phyloP scores from a whole-genome alignment of 2,329 filamentous ascomycete species.

The Onygenales sp. region DNA sequence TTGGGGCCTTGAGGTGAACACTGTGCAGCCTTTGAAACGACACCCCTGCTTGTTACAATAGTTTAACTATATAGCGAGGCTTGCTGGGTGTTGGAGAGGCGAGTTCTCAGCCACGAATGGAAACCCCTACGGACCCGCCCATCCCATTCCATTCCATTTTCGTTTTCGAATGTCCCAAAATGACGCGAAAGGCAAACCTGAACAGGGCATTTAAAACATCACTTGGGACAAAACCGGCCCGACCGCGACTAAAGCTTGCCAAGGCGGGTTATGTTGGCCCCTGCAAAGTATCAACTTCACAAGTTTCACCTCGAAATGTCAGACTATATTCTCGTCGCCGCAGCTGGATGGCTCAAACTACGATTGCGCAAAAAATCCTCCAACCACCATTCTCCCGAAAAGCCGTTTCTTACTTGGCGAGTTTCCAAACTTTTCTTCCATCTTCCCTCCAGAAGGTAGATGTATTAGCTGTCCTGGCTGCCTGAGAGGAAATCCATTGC shows the following conservation, averaged over 20 bases:
- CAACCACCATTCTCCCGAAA: background rate
- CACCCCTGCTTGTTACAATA: background rate
- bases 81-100: background rate
- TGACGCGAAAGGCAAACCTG: background rate
- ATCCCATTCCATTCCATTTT: background rate
- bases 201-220: background rate
- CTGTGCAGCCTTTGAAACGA: constrained; percentile 2
- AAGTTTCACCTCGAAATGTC: background rate
- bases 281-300: background rate
- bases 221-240: background rate
- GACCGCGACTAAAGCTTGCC: background rate
- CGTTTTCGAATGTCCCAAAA: background rate
- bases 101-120: background rate
- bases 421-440: background rate
- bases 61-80: background rate
- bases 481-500: no score
- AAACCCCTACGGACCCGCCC: background rate
- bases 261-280: background rate
- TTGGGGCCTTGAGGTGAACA: background rate
- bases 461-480: no score
- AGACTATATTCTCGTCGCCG: background rate
- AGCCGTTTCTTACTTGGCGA: background rate
- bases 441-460: no score
- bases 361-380: background rate
- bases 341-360: background rate